These are phyloP conservation scores for Aspergillus diversus DNA, from an alignment of 495 filamentous ascomycete genomes.

Conservation along the genomic window DNA sequence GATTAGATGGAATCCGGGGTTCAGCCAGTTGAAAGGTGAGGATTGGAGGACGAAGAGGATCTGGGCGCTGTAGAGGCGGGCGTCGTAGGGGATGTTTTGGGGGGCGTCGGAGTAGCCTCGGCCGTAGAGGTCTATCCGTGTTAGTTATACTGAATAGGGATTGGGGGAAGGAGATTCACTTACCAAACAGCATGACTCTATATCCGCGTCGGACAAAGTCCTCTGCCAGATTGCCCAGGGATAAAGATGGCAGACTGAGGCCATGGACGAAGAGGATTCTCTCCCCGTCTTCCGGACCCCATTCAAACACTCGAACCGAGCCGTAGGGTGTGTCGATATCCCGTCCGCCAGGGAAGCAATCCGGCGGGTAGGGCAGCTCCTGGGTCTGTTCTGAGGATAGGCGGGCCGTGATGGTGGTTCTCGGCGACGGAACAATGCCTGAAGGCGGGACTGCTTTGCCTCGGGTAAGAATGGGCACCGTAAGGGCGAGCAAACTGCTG, in stretches of 20 bases:
- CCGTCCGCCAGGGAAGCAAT: slow-evolving; percentile 7
- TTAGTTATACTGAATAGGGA: background rate
- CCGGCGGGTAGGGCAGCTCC: background rate
- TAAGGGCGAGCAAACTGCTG: background rate
- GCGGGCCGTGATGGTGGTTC: background rate
- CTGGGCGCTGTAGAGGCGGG: slow-evolving; percentile 11
- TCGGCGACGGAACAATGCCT: background rate
- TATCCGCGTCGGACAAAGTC: slow-evolving; percentile 4
- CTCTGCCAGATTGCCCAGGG: slow-evolving; percentile 11
- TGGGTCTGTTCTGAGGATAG: background rate
- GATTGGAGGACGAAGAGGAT: slow-evolving; percentile 10
- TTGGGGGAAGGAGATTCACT: background rate
- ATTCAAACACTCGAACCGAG: slow-evolving; percentile 7
- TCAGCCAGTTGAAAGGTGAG: slow-evolving; percentile 4
- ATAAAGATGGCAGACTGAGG: background rate
- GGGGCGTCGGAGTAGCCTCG: slow-evolving; percentile 13
- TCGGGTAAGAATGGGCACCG: background rate
- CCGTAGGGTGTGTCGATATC: slow-evolving; percentile 2
- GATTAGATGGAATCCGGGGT: slow-evolving; percentile 5
- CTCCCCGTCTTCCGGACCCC: slow-evolving; percentile 8
- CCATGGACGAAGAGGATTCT: slow-evolving; percentile 9
- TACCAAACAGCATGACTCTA: slow-evolving; percentile 11
- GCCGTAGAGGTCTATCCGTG: slow-evolving; percentile 9
- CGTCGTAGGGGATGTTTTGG: background rate
- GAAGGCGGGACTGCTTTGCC: background rate